phyloP scores from a whole-genome alignment of 257 asterid species.

The Solanum infundibuliforme region DNA sequence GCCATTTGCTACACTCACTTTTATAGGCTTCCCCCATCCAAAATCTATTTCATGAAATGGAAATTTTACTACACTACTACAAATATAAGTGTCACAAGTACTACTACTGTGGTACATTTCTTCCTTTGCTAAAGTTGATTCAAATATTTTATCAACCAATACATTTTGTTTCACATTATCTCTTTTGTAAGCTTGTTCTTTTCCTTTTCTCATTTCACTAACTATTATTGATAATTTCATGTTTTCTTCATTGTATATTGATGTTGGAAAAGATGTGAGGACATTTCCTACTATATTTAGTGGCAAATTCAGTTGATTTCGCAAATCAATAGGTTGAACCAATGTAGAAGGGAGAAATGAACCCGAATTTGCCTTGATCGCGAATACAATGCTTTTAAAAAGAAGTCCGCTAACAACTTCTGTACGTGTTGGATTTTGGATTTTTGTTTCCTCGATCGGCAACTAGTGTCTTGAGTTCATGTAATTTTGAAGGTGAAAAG shows the following conservation, averaged over 20 bases:
- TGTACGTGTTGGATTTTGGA: not conserved
- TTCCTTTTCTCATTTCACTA: not conserved
- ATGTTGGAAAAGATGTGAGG: not conserved
- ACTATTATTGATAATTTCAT: not conserved
- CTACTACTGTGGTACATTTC: not conserved
- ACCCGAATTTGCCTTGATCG: not conserved
- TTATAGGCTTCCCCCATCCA: not conserved
- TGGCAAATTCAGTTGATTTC: not conserved
- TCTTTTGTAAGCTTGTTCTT: not conserved
- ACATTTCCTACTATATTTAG: not conserved
- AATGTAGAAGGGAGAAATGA: not conserved
- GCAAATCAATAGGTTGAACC: not conserved
- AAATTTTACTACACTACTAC: not conserved
- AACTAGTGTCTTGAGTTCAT: not conserved
- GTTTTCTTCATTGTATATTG: not conserved
- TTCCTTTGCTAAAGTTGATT: not conserved
- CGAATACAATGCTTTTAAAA: not conserved
- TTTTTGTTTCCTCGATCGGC: not conserved
- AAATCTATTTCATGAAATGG: not conserved
- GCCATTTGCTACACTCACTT: not conserved
- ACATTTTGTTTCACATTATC: not conserved
- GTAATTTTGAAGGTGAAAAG: not conserved
- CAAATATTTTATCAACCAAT: not conserved
- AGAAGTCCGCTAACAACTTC: not conserved
- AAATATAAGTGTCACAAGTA: not conserved